Evolutionary conservation across 75 land plant species (phyloP).

Genomic region (Sequoia sempervirens): DNA sequence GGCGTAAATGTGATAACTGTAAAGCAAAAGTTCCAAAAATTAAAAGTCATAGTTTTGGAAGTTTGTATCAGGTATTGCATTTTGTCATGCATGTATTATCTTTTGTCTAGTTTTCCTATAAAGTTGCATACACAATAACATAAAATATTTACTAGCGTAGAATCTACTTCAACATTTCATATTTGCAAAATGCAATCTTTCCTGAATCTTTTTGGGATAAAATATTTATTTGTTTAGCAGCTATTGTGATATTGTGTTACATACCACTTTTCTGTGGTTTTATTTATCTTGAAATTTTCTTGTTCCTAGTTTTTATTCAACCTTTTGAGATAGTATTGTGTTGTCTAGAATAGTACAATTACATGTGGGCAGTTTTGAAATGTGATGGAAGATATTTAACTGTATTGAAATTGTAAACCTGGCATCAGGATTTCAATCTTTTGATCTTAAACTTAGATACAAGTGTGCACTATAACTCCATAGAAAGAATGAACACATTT

Average conservation of each 20-base stretch:
- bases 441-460: background rate
- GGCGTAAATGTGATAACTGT: slow-evolving; percentile 57
- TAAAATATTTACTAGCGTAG: background rate
- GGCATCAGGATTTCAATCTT: background rate
- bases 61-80: slow-evolving; percentile 65
- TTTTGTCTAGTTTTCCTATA: background rate
- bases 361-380: background rate
- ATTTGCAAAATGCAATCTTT: background rate
- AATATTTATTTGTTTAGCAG: background rate
- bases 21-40: slow-evolving; percentile 43
- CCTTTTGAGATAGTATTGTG: background rate
- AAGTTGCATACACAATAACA: background rate
- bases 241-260: background rate
- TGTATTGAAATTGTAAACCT: background rate
- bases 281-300: background rate
- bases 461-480: background rate
- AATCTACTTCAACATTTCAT: background rate
- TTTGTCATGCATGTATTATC: background rate
- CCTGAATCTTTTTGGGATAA: background rate
- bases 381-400: background rate
- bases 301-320: background rate
- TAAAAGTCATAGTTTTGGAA: slow-evolving; percentile 62
- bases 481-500: background rate
- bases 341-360: background rate
- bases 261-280: background rate